These are phyloP conservation scores for Epichloe uncinata DNA, from an alignment of 2,329 filamentous ascomycete genomes.

Conservation along the genomic window DNA sequence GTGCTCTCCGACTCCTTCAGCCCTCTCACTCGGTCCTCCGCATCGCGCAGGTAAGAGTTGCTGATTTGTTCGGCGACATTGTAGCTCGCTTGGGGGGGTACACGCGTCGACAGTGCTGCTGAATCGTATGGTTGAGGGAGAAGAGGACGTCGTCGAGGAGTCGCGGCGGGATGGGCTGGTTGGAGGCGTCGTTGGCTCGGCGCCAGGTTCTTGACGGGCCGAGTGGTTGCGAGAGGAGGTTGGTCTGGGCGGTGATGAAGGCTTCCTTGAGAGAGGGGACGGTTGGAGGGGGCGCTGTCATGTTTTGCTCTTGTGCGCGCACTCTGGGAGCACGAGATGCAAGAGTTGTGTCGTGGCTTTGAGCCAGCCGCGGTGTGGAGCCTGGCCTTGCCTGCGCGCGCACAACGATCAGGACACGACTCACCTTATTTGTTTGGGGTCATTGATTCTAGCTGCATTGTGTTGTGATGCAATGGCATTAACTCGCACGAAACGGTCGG, in stretches of 20 bases:
- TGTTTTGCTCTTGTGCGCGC: background rate
- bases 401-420: too few species aligned
- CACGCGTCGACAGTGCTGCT: conserved; percentile 51
- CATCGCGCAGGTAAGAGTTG: conserved; percentile 41
- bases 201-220: conserved; percentile 41
- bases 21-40: conserved; percentile 25
- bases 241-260: conserved; percentile 51
- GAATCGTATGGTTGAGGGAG: conserved; percentile 47
- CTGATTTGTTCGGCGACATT: conserved; percentile 65
- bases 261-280: conserved; percentile 49
- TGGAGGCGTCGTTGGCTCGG: conserved; percentile 29
- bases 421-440: too few species aligned
- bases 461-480: too few species aligned
- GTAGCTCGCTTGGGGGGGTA: conserved; percentile 53
- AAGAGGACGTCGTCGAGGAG: conserved; percentile 43
- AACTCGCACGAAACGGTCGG: too few species aligned
- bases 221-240: conserved; percentile 46
- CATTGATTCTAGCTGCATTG: too few species aligned
- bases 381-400: background rate
- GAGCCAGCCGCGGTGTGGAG: background rate
- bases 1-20: conserved; percentile 23
- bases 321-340: too few species aligned
- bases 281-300: conserved; percentile 28
- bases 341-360: too few species aligned
- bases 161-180: conserved; percentile 29